phyloP scores from a whole-genome alignment of 805 yeast genomes.

The Cyberlindnera maclurae region DNA sequence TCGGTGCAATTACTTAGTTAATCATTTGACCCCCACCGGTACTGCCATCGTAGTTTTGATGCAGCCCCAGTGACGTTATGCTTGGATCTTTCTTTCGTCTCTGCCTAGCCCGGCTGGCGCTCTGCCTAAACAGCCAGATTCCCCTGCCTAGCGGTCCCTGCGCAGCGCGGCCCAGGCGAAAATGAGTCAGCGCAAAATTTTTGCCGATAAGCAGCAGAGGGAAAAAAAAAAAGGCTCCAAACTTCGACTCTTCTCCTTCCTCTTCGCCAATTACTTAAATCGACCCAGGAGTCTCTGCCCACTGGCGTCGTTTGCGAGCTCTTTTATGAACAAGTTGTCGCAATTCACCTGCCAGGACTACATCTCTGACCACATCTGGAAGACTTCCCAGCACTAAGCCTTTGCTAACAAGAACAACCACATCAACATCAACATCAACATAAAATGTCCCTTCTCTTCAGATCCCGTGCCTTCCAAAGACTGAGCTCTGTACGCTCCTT shows the following conservation, averaged over 20 bases:
- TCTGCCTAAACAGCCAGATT: too few species aligned
- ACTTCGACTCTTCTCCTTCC: neutral
- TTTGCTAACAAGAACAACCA: conserved; percentile 3
- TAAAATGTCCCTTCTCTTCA: conserved; percentile 19
- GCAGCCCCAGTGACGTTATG: too few species aligned
- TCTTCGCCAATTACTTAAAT: neutral
- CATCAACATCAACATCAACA: conserved; percentile 7
- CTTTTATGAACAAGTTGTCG: conserved; percentile 22
- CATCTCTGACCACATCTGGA: conserved; percentile 47
- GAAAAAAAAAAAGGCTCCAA: neutral
- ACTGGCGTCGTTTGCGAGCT: neutral
- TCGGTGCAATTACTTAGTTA: too few species aligned
- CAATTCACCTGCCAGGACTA: conserved; percentile 39
- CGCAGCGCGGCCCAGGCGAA: neutral
- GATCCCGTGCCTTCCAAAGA: conserved; percentile 22
- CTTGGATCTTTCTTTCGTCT: too few species aligned
- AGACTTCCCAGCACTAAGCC: conserved; percentile 34
- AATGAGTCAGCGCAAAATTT: neutral
- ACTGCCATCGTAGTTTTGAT: too few species aligned
- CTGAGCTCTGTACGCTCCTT: conserved; percentile 21
- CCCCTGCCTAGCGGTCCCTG: neutral
- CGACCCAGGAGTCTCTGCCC: too few species aligned
- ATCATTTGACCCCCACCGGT: too few species aligned
- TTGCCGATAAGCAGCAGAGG: neutral
- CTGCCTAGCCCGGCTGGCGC: too few species aligned